Base-by-base conservation (phyloP, 352 stramenopile genomes). In the Pythium myriotylum region DNA sequence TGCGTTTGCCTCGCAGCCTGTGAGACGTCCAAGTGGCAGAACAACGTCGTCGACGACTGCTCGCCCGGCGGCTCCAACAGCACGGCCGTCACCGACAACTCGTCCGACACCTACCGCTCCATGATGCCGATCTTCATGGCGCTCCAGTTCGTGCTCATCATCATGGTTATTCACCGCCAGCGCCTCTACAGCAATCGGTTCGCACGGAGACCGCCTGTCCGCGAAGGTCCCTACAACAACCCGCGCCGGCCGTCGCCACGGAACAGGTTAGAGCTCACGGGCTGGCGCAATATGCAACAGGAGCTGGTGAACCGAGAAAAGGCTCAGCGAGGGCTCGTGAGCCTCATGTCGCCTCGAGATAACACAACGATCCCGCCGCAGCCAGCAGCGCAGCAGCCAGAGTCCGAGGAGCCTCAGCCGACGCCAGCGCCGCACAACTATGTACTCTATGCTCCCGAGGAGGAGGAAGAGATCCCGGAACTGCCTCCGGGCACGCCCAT, bases 1-100 rank as follows among this genome's bases (percentile, higher is more conserved):
- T 92, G 83, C 59, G 76, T 92, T 23, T 92, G 83, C 55, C 48
- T 91, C 43, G 81, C 84, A 40, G 72, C 69, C 13, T 92, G 83
- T 37, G 73, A 86, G 65, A 62, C 74, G 42, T 29, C 65, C 45
- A 69, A 77, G 41, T 92, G 83, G 83, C 65, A 74, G 40, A 48
- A 60, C 39, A 87, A 76, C 22, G 77, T 87, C 56, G 69, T 72
- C 6, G 65, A 75, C 16, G 74, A 86, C 59, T 89, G 82, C 54
- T 58, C 59, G 26, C 60, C 65, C 50, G 54, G 56, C 3, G 59
- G 49, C 37, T 45, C 27, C 20, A 55, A 55, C 20, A 55, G 50
- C 45, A 72, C 61, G 42, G 24, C 57, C 13, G 62, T 66, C 10
- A 35, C 46, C 5, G 43, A 68, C 42, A 43, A 58, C 26, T 26